A percentile compares a stretch with the other conserved stretches of the same genome.
phyloP scores from a whole-genome alignment of 805 yeast genomes.

The Candida bentonensis region DNA sequence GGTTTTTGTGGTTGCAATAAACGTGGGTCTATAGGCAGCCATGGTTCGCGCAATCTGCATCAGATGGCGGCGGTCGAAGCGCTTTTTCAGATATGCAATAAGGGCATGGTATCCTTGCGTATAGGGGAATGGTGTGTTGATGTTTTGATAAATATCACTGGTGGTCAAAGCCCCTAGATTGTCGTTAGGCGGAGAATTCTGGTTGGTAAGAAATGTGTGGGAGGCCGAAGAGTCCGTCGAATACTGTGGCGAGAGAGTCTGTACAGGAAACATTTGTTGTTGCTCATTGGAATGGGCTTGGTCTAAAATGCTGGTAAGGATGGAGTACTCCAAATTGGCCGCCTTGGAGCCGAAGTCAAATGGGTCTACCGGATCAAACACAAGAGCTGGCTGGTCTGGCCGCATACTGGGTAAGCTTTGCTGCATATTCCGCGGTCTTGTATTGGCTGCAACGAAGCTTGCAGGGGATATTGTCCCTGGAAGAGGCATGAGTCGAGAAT shows the following conservation, averaged over 20 bases:
- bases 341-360: slow-evolving; percentile 14
- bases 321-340: slow-evolving; percentile 23
- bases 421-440: not conserved
- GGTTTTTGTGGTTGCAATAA: slow-evolving; percentile 61
- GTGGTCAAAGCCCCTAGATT: slow-evolving; percentile 8
- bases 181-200: not conserved
- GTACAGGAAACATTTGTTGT: not conserved
- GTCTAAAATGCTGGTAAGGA: slow-evolving; percentile 19
- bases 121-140: slow-evolving; percentile 45
- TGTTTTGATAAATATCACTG: slow-evolving; percentile 45
- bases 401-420: not conserved
- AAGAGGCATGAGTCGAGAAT: not conserved
- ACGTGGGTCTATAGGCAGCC: slow-evolving; percentile 49
- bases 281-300: not conserved
- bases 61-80: slow-evolving; percentile 30
- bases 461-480: not conserved
- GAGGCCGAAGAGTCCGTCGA: not conserved
- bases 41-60: slow-evolving; percentile 28
- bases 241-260: not conserved
- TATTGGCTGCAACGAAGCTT: not conserved
- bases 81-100: slow-evolving; percentile 36
- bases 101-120: slow-evolving; percentile 50
- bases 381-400: not conserved
- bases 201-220: not conserved
- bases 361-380: not conserved